Percentiles rank a stretch among this genome's conserved stretches.
phyloP scores from a whole-genome alignment of 257 asterid species.

The Nicotiana obtusifolia region DNA sequence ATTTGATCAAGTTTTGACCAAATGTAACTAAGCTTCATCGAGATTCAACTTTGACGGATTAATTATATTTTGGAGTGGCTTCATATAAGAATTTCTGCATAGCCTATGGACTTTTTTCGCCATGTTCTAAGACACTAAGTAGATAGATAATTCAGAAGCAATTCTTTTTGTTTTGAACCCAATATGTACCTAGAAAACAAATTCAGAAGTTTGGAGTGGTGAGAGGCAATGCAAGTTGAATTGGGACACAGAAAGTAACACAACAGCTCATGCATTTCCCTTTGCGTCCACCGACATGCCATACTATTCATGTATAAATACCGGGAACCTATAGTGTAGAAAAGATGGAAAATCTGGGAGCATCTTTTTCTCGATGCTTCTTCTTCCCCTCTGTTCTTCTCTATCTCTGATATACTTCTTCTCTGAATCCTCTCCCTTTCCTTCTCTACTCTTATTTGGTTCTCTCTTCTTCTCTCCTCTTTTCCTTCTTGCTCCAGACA shows the following conservation, averaged over 20 bases:
- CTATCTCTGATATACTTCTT: not conserved
- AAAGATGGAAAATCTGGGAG: not conserved
- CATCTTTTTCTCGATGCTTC: not conserved
- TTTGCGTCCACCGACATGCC: not conserved
- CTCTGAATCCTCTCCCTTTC: not conserved
- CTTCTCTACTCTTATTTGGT: not conserved
- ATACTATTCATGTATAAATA: not conserved
- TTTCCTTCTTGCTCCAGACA: not conserved
- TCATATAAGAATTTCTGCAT: not conserved
- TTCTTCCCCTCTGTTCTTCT: not conserved
- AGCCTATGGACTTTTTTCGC: not conserved
- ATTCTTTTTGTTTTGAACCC: constrained; percentile 1
- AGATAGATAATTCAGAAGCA: not conserved
- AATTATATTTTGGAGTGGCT: not conserved
- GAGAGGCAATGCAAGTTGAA: not conserved
- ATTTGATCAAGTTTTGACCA: not conserved
- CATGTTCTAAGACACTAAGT: not conserved
- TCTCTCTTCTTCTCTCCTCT: not conserved
- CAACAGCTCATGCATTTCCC: not conserved
- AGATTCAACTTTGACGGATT: not conserved
- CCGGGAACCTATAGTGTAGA: not conserved
- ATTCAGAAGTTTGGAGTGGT: not conserved
- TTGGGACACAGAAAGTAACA: not conserved
- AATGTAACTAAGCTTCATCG: not conserved
- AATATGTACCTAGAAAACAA: not conserved